Percentiles rank a stretch among this genome's conserved stretches.
Conservation (phyloP, 73 alveolate genomes). For the Tetrahymena borealis region DNA sequence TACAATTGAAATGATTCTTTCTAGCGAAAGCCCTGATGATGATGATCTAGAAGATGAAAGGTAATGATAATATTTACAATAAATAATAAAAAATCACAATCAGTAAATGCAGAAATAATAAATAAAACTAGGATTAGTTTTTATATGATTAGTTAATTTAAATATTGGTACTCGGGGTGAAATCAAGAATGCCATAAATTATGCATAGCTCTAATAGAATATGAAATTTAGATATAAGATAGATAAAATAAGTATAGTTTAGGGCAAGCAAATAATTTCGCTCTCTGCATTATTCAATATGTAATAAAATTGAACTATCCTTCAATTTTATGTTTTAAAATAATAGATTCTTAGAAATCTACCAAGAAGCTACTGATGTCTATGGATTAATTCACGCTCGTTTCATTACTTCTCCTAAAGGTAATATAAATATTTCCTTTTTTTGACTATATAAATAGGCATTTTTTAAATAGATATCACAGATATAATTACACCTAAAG, state of each 20-base stretch:
- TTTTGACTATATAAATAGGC: neutral
- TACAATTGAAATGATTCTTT: conserved; percentile 82
- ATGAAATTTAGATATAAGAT: too few relatives aligned
- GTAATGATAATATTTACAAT: neutral
- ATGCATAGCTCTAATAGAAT: too few relatives aligned
- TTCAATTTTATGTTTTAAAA: neutral
- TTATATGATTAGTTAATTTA: too few relatives aligned
- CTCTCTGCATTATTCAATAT: neutral
- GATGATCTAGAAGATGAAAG: conserved; percentile 86
- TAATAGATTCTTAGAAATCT: conserved; percentile 53
- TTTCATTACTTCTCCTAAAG: conserved; percentile 84
- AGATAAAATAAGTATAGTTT: too few relatives aligned
- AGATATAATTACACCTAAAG: too few relatives aligned
- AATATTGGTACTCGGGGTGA: too few relatives aligned
- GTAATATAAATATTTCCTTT: conserved; percentile 8
- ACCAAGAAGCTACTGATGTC: conserved; percentile 85
- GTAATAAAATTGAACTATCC: neutral
- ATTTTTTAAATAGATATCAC: neutral
- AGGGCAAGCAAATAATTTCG: too few relatives aligned
- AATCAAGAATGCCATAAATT: too few relatives aligned
- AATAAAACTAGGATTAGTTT: too few relatives aligned
- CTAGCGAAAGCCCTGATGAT: conserved; percentile 87
- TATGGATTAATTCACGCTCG: conserved; percentile 94
- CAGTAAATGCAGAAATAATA: too few relatives aligned
- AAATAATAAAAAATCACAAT: neutral